These are phyloP conservation scores for Phytophthora podocarpi DNA, from an alignment of 352 stramenopile genomes.

Conservation along the genomic window DNA sequence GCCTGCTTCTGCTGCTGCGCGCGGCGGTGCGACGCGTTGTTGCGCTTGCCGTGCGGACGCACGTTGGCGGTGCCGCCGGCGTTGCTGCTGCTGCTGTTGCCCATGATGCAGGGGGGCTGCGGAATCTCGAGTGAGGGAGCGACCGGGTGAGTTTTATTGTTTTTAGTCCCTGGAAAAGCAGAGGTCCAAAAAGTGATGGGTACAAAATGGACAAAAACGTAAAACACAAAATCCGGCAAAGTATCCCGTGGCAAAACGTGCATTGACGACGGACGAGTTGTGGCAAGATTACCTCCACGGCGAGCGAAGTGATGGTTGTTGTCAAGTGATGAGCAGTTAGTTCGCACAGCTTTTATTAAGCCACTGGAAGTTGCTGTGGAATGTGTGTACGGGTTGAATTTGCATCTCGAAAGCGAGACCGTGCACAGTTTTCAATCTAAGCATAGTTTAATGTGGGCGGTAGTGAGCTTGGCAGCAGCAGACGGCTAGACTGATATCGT, in stretches of 20 bases:
- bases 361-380: too few species aligned
- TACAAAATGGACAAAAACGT: constrained; percentile 20
- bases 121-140: constrained; percentile 31
- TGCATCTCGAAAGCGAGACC: too few species aligned
- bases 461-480: too few species aligned
- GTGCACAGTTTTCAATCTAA: too few species aligned
- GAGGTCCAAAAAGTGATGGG: constrained; percentile 11
- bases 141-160: not conserved
- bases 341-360: too few species aligned
- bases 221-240: constrained; percentile 15
- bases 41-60: constrained; percentile 46
- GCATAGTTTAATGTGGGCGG: too few species aligned
- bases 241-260: constrained; percentile 4
- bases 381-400: too few species aligned
- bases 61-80: constrained; percentile 33
- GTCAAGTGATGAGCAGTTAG: too few species aligned
- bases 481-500: too few species aligned
- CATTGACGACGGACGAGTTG: too few species aligned
- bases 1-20: constrained; percentile 47
- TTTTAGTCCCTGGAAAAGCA: constrained; percentile 1
- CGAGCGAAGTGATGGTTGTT: too few species aligned
- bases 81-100: constrained; percentile 74
- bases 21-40: constrained; percentile 44
- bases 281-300: too few species aligned
- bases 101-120: constrained; percentile 38